Evolutionary conservation across 2,329 filamentous ascomycete genomes (phyloP), one percentile per base, ranked within the genome.

Genomic region (Colletotrichum karsti): DNA sequence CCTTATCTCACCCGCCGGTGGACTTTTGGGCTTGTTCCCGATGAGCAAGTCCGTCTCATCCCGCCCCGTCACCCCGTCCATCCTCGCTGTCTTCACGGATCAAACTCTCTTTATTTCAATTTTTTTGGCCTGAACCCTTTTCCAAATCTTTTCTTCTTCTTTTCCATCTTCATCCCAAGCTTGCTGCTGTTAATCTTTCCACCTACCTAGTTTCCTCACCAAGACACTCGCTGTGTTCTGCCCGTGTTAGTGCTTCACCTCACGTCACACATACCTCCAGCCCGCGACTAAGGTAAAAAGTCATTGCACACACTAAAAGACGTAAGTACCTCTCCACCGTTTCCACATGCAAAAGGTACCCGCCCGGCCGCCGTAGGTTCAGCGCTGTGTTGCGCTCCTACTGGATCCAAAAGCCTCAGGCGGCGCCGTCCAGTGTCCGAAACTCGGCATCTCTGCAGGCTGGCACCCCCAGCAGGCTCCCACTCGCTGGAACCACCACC

Each of bases 401-500:
- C 42, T 51, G 57, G 57, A 33, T 18, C 26, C 46, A 9, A 18
- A 26, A 51, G 46, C 46, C 46, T 50, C 13, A 50, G 24, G 13
- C 37, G 28, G 46, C 56, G 46, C 46, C 58, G 58, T 62, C 46
- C 41, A 54, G 39, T 67, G 50, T 64, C 44, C 59, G 64, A 67
- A 64, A 63, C 60, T 67, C 64, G 60, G 64, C 51, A 57, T 56
- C 30, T 35, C 33, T 41, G 18, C 39, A 3, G n/a, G 15, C 15
- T n/a, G 7, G 15, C 15, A 7, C 39, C 42, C 62, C 24, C 42
- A n/a, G n/a, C 42, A 22, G 44, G 20, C 20, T 53, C 7, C 30
- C 28, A 30, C 26, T 24, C n/a, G 46, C 22, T 28, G 24, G 20
- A 28, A 15, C 42, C 42, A 46, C 37, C 37, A 41, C 37, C 37